Evolutionary conservation across 495 filamentous ascomycete species (phyloP).

Genomic region (Lasiosphaeria ovina): DNA sequence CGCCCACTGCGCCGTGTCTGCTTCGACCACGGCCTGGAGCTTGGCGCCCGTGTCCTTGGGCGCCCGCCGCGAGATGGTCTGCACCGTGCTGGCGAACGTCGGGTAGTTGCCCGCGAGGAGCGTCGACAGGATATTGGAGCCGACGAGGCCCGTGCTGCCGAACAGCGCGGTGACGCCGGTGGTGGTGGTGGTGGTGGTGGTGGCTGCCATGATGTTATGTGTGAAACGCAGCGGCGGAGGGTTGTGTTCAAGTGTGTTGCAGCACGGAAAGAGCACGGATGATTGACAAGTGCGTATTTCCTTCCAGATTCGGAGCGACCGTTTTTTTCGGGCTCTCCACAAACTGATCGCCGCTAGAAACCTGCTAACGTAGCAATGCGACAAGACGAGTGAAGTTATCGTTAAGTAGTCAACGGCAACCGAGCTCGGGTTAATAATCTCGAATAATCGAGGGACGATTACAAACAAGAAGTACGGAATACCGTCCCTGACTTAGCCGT

Average conservation of each 20-base stretch:
- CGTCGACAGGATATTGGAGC: constrained; percentile 55
- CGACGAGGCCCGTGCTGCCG: constrained; percentile 57
- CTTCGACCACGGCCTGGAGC: constrained; percentile 47
- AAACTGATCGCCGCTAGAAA: too few species aligned
- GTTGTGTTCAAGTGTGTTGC: background rate
- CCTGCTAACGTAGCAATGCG: too few species aligned
- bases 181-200: constrained; percentile 11
- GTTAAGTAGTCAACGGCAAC: too few species aligned
- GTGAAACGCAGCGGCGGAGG: constrained; percentile 1
- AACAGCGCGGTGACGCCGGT: constrained; percentile 49
- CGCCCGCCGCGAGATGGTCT: constrained; percentile 58
- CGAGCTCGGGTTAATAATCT: too few species aligned
- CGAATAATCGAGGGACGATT: too few species aligned
- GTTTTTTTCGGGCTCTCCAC: too few species aligned
- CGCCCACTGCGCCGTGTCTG: constrained; percentile 56
- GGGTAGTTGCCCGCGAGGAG: constrained; percentile 43
- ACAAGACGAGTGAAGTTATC: too few species aligned
- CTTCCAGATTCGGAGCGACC: too few species aligned
- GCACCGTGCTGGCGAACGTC: constrained; percentile 43
- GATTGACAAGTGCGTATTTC: too few species aligned
- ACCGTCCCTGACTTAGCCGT: too few species aligned
- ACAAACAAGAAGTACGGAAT: too few species aligned
- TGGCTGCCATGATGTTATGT: background rate
- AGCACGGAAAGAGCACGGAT: too few species aligned
- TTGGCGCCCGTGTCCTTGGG: constrained; percentile 47